Evolutionary conservation across 176 grass and related monocot species (phyloP).

Genomic region (Puya raimondii): DNA sequence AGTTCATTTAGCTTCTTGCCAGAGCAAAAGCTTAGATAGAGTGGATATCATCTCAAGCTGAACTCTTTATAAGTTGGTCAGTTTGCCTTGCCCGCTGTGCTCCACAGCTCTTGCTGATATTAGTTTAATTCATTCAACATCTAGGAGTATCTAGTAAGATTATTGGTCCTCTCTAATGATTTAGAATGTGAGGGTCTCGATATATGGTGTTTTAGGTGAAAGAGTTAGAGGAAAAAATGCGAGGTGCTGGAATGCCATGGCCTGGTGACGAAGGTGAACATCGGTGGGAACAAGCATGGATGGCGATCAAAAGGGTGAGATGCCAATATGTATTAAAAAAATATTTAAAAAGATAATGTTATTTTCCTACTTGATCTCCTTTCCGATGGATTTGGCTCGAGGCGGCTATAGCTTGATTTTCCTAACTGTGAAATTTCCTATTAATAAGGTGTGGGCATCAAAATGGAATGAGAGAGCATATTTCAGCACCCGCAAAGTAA

Average conservation of each 20-base stretch:
- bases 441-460: slow-evolving; percentile 77
- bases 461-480: slow-evolving; percentile 99
- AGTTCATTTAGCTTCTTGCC: no score
- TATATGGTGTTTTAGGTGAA: slow-evolving; percentile 50
- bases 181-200: slow-evolving; percentile 12
- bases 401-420: neutral
- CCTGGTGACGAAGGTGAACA: slow-evolving; percentile 83
- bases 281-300: slow-evolving; percentile 90
- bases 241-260: slow-evolving; percentile 82
- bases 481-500: slow-evolving; percentile 90
- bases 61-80: no score
- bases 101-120: neutral
- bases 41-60: no score
- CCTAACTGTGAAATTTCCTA: neutral
- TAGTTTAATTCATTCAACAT: neutral
- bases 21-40: no score
- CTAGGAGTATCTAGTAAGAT: neutral
- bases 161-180: neutral
- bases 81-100: neutral
- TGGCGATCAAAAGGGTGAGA: slow-evolving; percentile 84
- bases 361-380: neutral
- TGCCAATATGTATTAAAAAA: neutral
- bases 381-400: neutral
- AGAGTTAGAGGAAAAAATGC: slow-evolving; percentile 82
- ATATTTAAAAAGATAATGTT: no score